Conservation (phyloP, 2,329 filamentous ascomycete species). For the Ophiostoma perfectum region DNA sequence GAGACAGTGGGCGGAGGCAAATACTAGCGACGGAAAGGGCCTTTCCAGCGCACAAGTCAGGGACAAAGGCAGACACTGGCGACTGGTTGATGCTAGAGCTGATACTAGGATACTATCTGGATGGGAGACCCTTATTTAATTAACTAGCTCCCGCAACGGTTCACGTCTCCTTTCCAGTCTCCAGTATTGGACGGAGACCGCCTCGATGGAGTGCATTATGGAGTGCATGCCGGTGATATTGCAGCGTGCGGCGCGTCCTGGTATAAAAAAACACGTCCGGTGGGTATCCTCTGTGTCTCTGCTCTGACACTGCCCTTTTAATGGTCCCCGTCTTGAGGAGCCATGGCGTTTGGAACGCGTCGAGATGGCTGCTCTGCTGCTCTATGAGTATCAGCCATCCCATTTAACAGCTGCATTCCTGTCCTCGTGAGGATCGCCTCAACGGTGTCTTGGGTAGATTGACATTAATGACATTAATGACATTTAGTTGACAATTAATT, state of each 20-base stretch:
- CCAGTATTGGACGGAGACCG: neutral
- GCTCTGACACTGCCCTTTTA: neutral
- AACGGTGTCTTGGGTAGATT: neutral
- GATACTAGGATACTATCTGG: neutral
- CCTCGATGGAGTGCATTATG: slow-evolving; percentile 1
- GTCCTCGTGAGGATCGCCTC: neutral
- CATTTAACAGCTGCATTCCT: neutral
- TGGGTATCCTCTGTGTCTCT: neutral
- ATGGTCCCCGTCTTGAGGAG: too few relatives aligned
- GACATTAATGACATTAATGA: neutral
- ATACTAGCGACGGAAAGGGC: slow-evolving; percentile 1
- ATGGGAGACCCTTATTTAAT: neutral
- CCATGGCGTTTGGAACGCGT: neutral
- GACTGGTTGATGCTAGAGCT: neutral
- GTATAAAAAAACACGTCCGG: neutral
- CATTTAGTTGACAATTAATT: neutral
- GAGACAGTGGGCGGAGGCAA: neutral
- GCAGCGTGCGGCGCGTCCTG: slow-evolving; percentile 3
- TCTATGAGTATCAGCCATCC: neutral
- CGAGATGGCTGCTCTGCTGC: neutral
- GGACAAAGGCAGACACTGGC: neutral
- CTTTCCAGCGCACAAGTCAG: neutral
- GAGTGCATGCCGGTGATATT: slow-evolving; percentile 2
- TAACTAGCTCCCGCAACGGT: slow-evolving; percentile 9
- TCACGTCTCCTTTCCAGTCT: neutral